Evolutionary conservation across 805 yeast genomes (phyloP).

Genomic region (Myxozyma vanderwaltii): DNA sequence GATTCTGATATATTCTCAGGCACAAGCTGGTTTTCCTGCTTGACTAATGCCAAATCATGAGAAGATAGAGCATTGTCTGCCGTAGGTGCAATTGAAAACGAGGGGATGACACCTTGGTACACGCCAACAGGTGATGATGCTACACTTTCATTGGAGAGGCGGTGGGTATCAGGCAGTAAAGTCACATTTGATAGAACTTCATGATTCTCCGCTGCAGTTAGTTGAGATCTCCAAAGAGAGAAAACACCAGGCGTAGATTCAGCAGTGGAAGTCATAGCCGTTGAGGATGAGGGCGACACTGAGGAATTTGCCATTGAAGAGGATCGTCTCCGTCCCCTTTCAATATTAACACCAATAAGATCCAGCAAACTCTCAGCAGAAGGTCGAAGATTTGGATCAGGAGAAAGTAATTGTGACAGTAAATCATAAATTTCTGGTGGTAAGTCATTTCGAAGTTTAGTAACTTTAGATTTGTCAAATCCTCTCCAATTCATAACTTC

Average conservation of each 20-base stretch:
- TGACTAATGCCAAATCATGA: not conserved
- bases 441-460: constrained; percentile 37
- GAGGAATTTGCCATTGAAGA: not conserved
- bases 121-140: not conserved
- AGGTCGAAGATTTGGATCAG: constrained; percentile 48
- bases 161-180: not conserved
- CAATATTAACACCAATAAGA: constrained; percentile 35
- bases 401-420: constrained; percentile 46
- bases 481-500: constrained; percentile 44
- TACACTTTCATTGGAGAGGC: not conserved
- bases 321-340: constrained; percentile 7
- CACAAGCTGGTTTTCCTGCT: not conserved
- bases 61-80: not conserved
- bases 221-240: constrained; percentile 11
- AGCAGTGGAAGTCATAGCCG: not conserved
- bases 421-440: constrained; percentile 44
- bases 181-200: not conserved
- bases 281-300: not conserved
- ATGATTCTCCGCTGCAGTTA: not conserved
- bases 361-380: constrained; percentile 47
- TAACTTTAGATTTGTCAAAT: constrained; percentile 37
- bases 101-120: not conserved
- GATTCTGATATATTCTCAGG: not conserved
- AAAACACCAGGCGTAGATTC: constrained; percentile 1
- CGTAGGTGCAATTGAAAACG: not conserved